Evolutionary conservation across 2,329 filamentous ascomycete species (phyloP).

Genomic region (Allantophomopsis lycopodina): DNA sequence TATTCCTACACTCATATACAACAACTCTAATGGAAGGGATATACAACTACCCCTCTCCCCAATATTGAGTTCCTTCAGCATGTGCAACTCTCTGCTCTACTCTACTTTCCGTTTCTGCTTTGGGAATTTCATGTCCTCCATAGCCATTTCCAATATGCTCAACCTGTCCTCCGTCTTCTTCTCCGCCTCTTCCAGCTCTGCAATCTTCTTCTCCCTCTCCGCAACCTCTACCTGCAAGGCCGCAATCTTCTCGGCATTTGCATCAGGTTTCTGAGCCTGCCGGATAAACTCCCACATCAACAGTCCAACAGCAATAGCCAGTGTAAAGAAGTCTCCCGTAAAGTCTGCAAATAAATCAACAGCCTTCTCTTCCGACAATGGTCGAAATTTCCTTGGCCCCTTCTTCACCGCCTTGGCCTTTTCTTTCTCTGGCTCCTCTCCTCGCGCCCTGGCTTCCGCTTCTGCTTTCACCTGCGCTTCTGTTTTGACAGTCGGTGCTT

Average conservation of each 20-base stretch:
- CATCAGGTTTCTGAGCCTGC: slow-evolving; percentile 44
- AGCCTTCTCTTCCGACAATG: slow-evolving; percentile 50
- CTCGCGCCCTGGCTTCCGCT: slow-evolving; percentile 21
- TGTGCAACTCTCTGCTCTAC: background rate
- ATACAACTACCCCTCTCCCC: background rate
- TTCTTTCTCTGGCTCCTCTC: slow-evolving; percentile 12
- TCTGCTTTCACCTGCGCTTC: slow-evolving; percentile 45
- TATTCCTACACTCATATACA: background rate
- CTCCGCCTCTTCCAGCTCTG: slow-evolving; percentile 37
- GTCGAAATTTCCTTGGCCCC: slow-evolving; percentile 47
- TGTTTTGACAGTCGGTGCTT: slow-evolving; percentile 50
- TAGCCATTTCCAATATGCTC: slow-evolving; percentile 15
- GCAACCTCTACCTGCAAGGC: slow-evolving; percentile 37
- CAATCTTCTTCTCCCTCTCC: slow-evolving; percentile 34
- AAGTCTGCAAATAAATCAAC: slow-evolving; percentile 56
- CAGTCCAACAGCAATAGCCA: slow-evolving; percentile 39
- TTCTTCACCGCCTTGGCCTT: slow-evolving; percentile 29
- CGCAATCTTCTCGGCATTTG: slow-evolving; percentile 36
- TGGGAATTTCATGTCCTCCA: slow-evolving; percentile 14
- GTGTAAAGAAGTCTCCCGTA: slow-evolving; percentile 47
- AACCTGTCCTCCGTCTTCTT: slow-evolving; percentile 16
- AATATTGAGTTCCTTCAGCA: background rate
- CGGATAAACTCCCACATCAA: slow-evolving; percentile 50
- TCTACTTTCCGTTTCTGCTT: slow-evolving; percentile 9
- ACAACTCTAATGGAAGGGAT: background rate